Base-by-base conservation (phyloP, 345 rosid species). In the Populus euphratica region DNA sequence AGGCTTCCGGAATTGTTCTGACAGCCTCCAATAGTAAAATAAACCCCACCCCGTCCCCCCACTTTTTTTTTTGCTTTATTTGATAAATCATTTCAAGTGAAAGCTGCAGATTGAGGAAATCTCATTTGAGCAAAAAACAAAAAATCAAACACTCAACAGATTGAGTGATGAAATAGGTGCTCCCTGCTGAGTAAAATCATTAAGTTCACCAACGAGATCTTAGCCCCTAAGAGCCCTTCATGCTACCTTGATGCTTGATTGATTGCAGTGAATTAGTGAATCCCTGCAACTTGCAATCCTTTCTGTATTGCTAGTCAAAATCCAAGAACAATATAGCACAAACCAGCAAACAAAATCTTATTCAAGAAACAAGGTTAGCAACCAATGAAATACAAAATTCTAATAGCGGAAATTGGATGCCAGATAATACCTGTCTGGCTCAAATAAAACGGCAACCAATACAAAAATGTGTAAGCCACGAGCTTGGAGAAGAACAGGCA, bases 401-500 rank as follows among this genome's bases (percentile, higher is more conserved):
- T 54, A 68, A 64, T 16, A 74, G 36, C 20, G 64, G 59, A 61
- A 44, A 35, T 70, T 27, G 56, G 71, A 67, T 12, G 8, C 14
- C 35, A 62, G 52, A 78, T 77, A 74, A 69, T 87, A 93, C 98
- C 90, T 79, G 97, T 92, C 78, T 93, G 98, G 76, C 94, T 93
- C 20, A 95, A 82, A 82, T 95, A 95, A 86, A 92, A 93, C 3
- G 99, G 98, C 70, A 95, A 85, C 99, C 98, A 92, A 68, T 90
- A 95, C 77, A 93, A 88, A 83, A 95, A 95, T 1, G 99, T 92
- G 73, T 92, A 95, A 2, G 99, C 98, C 75, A 95, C 97, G 20
- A 95, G 87, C 87, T 93, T 95, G 17, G 99, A 81, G 85, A 95
- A 95, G 88, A 95, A 92, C 73, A 93, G 90, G 86, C 97, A 95